Base-by-base conservation (phyloP, 345 rosid genomes). In the Bretschneidera sinensis region DNA sequence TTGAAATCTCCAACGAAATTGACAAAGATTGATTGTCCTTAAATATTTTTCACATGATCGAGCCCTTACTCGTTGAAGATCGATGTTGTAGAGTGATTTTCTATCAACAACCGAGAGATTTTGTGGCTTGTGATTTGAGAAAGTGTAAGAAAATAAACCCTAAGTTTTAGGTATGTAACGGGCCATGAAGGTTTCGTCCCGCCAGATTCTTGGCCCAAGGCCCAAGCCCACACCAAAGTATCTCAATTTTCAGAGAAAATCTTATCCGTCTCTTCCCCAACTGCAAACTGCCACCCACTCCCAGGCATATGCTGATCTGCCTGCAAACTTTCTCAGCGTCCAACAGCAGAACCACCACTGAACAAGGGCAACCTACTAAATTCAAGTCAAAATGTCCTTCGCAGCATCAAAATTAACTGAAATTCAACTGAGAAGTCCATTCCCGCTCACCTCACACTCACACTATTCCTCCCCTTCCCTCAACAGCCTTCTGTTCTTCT, bases 371-470 rank as follows among this genome's bases (percentile, higher is more conserved):
- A n/a, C n/a, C 45, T 39, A 5, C 45, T n/a, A n/a, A 39, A 39
- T 1, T 31, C 35, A 31, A 31, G 9, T 31, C 35, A 31, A 43
- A 64, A 89, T 90, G 97, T 79, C 88, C 51, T 57, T 81, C 55
- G 9, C 77, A 3, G 68, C 91, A 0, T 65, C 76, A 5, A 86
- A 74, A 76, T 76, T 87, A 5, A 76, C 92, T 0, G 95, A 94
- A 82, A 54, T 90, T 69, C 84, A 86, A 64, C 84, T 94, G 16
- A 77, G 83, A 68, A 76, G 66, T 66, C 71, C 86, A 18, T 76
- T 79, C 61, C 81, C 82, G 17, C 67, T 83, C 65, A 47, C 82
- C 61, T 77, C 84, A 18, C 81, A 57, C 79, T 48, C 70, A n/a
- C 74, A 66, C 52, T 68, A 68, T 35, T 74, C 74, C 0, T 48